Evolutionary conservation across 2,329 filamentous ascomycete genomes (phyloP), one percentile per base, ranked within the genome.

Genomic region (Ophiocordyceps robertsii): DNA sequence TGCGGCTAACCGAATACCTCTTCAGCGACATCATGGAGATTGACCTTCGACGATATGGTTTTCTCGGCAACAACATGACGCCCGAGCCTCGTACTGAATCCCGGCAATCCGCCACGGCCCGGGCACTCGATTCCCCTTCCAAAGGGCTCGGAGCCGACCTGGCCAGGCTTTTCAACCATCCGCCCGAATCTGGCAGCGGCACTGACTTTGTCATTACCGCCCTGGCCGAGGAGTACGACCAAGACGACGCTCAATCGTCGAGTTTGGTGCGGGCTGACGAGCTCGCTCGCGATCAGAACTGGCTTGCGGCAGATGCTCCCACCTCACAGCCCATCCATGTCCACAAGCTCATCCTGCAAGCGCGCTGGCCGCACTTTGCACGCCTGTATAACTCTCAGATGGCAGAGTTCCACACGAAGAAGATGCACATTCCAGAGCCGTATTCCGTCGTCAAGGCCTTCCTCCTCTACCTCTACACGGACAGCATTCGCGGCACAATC

Each of bases 381-480:
- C 82, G 92, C 14, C 69, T 98, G 3, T 96, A 94, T 67, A 82
- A 83, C 41, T 80, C 90, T 5, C 88, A 95, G 56, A 98, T 98
- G 92, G 81, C 84, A 12, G 92, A 98, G 59, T 98, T 93, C 55
- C 92, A 98, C 58, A 92, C 87, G 14, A 92, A 92, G 56, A 88
- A 85, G 61, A 92, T 98, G 83, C 90, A 98, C 63, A 95, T 98
- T 37, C 90, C 92, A 0, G 93, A 98, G 56, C 89, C 90, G 1
- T 96, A 95, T 61, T 82, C 80, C 1, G 88, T 95, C 0, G 92
- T 98, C 38, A 88, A 86, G 51, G 87, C 90, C 1, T 98, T 98
- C 57, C 72, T 98, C 27, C 90, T 92, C 63, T 98, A 95, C 56
- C 75, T 98, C 1, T 98, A 98, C 63, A 95, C 92, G 0, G 92